Evolutionary conservation across 2,329 filamentous ascomycete species (phyloP), one percentile per base, ranked within the genome.

Genomic region (Incumbomyces lentus): DNA sequence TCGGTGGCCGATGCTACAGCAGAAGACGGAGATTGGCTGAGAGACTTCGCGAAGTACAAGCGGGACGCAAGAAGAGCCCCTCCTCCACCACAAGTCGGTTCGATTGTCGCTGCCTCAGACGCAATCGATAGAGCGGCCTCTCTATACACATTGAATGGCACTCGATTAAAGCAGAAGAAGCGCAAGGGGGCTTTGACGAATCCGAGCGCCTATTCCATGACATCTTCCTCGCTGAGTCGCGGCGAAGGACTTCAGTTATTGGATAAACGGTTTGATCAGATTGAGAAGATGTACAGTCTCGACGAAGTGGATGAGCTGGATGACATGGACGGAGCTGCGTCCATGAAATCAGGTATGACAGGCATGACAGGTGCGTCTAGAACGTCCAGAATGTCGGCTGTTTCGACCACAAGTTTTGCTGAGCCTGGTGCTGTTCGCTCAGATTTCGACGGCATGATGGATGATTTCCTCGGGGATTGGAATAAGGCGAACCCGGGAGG

Each of bases 1-100:
- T 13, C 19, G n/a, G 39, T 38, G 3, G 56, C 54, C 38, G 36
- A 50, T 8, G 56, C 56, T 4, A 48, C 59, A 3, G 76, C 81
- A 22, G 78, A 83, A 13, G 81, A 85, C 46, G 83, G 86, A 50
- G 83, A 86, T 56, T 98, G 92, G 88, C 75, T 96, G 66, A 80
- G 83, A 47, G 85, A 95, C 59, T 96, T 95, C 68, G 85, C 86
- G 58, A 86, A 92, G 61, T 96, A 94, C 74, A 95, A 96, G 66
- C 85, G 84, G 60, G 86, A 89, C 49, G 65, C 66, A 48, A 57
- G 64, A 14, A 64, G 64, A n/a, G 70, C 65, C 29, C 57, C 60
- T 6, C 48, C 50, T 6, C 59, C 61, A 58, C 54, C 59, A 55
- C 52, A 53, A 4, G 62, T 65, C 10, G 66, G 60, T 11, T 60